These are phyloP conservation scores for Trichophyton simii DNA, from an alignment of 2,329 filamentous ascomycete species.

Conservation along the genomic window DNA sequence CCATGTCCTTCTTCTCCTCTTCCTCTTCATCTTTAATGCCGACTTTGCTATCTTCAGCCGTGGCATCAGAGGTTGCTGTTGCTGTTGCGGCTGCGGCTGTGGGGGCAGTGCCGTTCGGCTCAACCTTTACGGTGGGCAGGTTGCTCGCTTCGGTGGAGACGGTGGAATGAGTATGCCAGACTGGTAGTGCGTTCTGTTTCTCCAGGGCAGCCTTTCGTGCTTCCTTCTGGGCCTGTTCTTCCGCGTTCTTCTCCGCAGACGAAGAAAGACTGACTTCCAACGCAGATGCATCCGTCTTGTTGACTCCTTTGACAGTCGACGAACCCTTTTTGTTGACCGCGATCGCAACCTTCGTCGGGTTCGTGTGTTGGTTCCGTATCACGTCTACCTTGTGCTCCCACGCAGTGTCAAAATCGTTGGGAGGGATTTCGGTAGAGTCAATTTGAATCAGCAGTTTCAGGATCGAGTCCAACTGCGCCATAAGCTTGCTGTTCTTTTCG, in stretches of 20 bases:
- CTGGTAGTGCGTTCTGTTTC: conserved; percentile 40
- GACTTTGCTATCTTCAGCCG: conserved; percentile 16
- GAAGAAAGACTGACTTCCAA: conserved; percentile 40
- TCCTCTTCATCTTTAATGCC: conserved; percentile 22
- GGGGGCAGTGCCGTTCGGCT: conserved; percentile 9
- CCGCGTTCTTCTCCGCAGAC: conserved; percentile 37
- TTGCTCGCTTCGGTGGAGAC: conserved; percentile 20
- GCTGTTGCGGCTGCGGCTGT: not conserved
- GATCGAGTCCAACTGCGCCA: conserved; percentile 37
- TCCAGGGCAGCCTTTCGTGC: conserved; percentile 37
- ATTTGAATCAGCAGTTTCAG: conserved; percentile 38
- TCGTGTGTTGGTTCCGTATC: conserved; percentile 30
- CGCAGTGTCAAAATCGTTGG: conserved; percentile 38
- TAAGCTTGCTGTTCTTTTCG: conserved; percentile 39
- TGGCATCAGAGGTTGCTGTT: not conserved
- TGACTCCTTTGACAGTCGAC: conserved; percentile 29
- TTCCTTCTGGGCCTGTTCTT: conserved; percentile 36
- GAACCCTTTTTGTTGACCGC: conserved; percentile 26
- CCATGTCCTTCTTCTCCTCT: conserved; percentile 33
- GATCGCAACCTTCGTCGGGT: conserved; percentile 31
- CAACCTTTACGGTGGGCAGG: conserved; percentile 8
- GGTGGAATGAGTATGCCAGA: conserved; percentile 42
- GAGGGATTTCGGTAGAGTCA: conserved; percentile 35
- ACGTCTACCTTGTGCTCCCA: conserved; percentile 39
- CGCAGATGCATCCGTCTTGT: conserved; percentile 33